phyloP scores from a whole-genome alignment of 352 stramenopile species.

The Blastocystis sp. region DNA sequence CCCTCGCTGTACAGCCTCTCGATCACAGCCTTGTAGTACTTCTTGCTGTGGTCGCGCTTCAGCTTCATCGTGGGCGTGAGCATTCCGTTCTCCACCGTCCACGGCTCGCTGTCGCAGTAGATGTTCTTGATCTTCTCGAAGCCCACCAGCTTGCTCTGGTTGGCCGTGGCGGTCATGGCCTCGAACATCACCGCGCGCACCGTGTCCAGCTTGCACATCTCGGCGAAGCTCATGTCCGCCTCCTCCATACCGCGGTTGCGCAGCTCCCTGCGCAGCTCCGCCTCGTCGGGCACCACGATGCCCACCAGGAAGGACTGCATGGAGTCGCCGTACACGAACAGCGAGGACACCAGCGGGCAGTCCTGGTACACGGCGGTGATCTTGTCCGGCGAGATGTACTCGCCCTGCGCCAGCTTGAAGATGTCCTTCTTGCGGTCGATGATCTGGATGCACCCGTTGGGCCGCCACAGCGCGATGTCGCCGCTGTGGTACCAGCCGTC shows the following conservation, averaged over 20 bases:
- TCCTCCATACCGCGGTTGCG: conserved; percentile 74
- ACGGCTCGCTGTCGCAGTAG: conserved; percentile 81
- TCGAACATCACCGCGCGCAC: conserved; percentile 77
- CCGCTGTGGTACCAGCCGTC: conserved; percentile 77
- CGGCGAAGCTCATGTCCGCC: conserved; percentile 71
- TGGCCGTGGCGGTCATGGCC: conserved; percentile 78
- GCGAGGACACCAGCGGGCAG: conserved; percentile 38
- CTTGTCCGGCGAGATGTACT: conserved; percentile 81
- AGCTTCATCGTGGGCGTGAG: conserved; percentile 94
- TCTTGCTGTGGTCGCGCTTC: conserved; percentile 83
- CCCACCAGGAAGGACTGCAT: conserved; percentile 88
- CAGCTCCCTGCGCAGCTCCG: conserved; percentile 78
- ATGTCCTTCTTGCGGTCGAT: conserved; percentile 84
- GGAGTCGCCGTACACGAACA: conserved; percentile 91
- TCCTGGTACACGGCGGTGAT: conserved; percentile 75
- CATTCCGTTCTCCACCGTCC: conserved; percentile 85
- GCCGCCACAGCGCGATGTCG: conserved; percentile 78
- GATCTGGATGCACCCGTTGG: conserved; percentile 77
- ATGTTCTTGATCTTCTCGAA: conserved; percentile 87
- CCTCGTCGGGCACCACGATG: conserved; percentile 87
- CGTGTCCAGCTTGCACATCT: conserved; percentile 74
- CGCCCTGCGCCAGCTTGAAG: conserved; percentile 82
- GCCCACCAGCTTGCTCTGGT: conserved; percentile 79
- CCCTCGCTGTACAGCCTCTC: conserved; percentile 76
- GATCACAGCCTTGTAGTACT: conserved; percentile 77